Conservation (phyloP, 1,284 basidiomycete species). For the Fistulina hepatica region DNA sequence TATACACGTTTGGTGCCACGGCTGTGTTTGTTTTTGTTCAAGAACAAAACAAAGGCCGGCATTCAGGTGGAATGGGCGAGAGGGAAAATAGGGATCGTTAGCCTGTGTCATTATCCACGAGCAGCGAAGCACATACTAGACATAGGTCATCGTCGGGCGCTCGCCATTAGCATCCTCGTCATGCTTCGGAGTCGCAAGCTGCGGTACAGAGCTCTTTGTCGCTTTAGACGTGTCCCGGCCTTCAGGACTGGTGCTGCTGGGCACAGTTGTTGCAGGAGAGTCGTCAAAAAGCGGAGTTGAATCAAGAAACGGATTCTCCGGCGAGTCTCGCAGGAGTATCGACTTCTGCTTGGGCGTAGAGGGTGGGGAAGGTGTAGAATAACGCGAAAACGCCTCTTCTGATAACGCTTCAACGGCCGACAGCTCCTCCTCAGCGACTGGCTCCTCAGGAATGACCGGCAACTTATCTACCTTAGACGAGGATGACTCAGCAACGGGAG, state of each 20-base stretch:
- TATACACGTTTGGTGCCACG: constrained; percentile 41
- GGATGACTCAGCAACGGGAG: too few relatives aligned
- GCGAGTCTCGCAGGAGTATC: constrained; percentile 27
- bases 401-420: too few relatives aligned
- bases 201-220: constrained; percentile 1
- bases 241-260: constrained; percentile 12
- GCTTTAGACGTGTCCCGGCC: constrained; percentile 2
- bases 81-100: constrained; percentile 6
- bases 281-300: too few relatives aligned
- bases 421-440: too few relatives aligned
- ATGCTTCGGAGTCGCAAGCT: constrained; percentile 12
- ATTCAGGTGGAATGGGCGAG: background rate
- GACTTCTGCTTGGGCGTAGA: constrained; percentile 23
- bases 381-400: too few relatives aligned
- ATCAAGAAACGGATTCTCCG: constrained; percentile 33
- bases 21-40: constrained; percentile 22
- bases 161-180: constrained; percentile 23
- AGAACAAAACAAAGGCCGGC: constrained; percentile 1
- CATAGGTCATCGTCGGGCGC: constrained; percentile 40
- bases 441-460: too few relatives aligned
- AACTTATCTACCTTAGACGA: too few relatives aligned
- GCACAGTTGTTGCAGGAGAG: constrained; percentile 18
- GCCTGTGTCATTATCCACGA: too few relatives aligned
- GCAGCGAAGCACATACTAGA: constrained; percentile 53
- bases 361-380: too few relatives aligned